A percentile compares a stretch with the other conserved stretches of the same genome.
Conservation (phyloP, 2,329 filamentous ascomycete genomes). For the Ilyonectria robusta region DNA sequence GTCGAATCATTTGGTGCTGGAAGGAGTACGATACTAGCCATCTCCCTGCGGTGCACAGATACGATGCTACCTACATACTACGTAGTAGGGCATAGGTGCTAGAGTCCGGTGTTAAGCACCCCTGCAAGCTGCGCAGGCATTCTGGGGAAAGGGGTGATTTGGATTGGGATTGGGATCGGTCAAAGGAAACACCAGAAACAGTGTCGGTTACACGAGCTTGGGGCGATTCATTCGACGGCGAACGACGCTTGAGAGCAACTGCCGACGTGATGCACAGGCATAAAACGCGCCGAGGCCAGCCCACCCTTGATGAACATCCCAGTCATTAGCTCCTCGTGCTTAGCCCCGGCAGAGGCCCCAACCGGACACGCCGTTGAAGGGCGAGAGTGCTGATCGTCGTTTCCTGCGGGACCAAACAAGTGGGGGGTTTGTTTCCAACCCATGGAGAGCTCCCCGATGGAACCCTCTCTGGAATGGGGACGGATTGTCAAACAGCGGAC, state of each 20-base stretch:
- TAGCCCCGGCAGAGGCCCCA: constrained; percentile 25
- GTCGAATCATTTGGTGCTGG: background rate
- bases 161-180: background rate
- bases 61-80: background rate
- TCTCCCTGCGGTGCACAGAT: background rate
- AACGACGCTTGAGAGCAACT: background rate
- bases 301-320: background rate
- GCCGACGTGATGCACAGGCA: background rate
- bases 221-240: background rate
- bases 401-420: constrained; percentile 17
- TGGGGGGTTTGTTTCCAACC: constrained; percentile 7
- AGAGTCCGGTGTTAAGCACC: background rate
- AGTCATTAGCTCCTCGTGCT: background rate
- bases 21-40: background rate
- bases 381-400: constrained; percentile 23
- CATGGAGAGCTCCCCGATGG: background rate
- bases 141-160: constrained; percentile 6
- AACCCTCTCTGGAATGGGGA: background rate
- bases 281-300: background rate
- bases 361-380: constrained; percentile 9
- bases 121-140: background rate
- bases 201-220: background rate
- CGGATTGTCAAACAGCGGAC: background rate
- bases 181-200: background rate
- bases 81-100: background rate